Base-by-base conservation (phyloP, 1,284 basidiomycete species). In the Stereum hirsutum region DNA sequence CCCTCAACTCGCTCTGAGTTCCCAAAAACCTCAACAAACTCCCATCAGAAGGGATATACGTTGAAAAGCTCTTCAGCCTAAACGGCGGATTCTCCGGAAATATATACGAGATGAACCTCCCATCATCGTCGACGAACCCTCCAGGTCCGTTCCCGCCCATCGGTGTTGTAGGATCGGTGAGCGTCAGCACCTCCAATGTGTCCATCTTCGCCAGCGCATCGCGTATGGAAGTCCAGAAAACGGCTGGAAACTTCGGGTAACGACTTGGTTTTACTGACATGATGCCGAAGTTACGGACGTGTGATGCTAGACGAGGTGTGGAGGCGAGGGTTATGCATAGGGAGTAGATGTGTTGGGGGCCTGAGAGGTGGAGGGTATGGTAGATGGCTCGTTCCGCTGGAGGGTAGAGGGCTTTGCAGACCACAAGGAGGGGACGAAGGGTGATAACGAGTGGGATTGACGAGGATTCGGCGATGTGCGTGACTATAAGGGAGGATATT, bases 371-470 rank as follows among this genome's bases (percentile, higher is more conserved):
- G 30, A 62, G 31, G 4, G 34, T 28, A 11, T 49, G 44, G 48
- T 64, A 62, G 2, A 64, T 39, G 27, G 45, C 49, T 0, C 51
- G 42, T 36, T 62, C 60, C 6, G 60, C 56, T n/a, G 54, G 50
- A 15, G 48, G 44, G 25, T 57, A 55, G 17, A 61, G 46, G 10
- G 49, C 47, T 43, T 55, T 61, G 41, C 28, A 30, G n/a, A n/a
- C n/a, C n/a, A n/a, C n/a, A n/a, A n/a, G n/a, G n/a, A n/a, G n/a
- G n/a, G n/a, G n/a, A n/a, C n/a, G n/a, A 17, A 17, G 15, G 11
- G 33, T 35, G 21, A 17, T 17, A 20, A 35, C 10, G 33, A 35
- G 33, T 17, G 33, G 21, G 15, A 35, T 12, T 17, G 21, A 17
- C 10, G 15, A n/a, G 14, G 15, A 12, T 17, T n/a, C 10, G 33